Percentiles rank a stretch among this genome's conserved stretches.
Conservation (phyloP, 2,329 filamentous ascomycete genomes). For the Drechslera avenae region DNA sequence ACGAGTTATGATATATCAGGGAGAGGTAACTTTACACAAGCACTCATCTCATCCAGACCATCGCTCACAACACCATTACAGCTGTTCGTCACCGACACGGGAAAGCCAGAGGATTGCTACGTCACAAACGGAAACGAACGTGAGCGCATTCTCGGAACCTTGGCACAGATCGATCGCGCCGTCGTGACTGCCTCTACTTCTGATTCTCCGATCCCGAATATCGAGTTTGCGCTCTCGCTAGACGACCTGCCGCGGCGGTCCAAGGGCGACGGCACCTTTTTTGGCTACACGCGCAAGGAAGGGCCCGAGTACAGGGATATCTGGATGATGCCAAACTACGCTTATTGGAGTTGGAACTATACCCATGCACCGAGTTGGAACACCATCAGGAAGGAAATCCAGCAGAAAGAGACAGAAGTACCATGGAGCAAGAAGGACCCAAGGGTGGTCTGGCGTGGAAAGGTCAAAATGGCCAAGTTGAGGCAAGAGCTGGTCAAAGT, state of each 20-base stretch:
- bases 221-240: conserved; percentile 41
- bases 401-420: conserved; percentile 25
- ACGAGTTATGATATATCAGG: conserved; percentile 36
- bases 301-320: conserved; percentile 35
- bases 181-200: conserved; percentile 32
- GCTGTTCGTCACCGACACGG: conserved; percentile 41
- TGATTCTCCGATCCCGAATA: conserved; percentile 37
- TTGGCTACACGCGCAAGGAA: conserved; percentile 41
- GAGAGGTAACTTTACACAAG: conserved; percentile 30
- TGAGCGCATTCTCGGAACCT: conserved; percentile 42
- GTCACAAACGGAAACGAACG: conserved; percentile 43
- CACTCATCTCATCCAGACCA: not conserved
- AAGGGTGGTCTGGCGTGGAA: conserved; percentile 41
- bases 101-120: conserved; percentile 40
- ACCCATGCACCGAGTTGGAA: conserved; percentile 45
- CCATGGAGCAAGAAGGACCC: conserved; percentile 40
- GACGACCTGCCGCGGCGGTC: conserved; percentile 42
- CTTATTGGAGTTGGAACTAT: conserved; percentile 45
- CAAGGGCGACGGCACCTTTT: conserved; percentile 32
- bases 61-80: conserved; percentile 17
- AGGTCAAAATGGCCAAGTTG: conserved; percentile 41
- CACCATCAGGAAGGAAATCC: conserved; percentile 38
- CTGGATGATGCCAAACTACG: conserved; percentile 46
- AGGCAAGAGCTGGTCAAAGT: conserved; percentile 36
- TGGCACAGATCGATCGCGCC: conserved; percentile 42